These are phyloP conservation scores for Penicillium pancosmium DNA, from an alignment of 495 filamentous ascomycete species.

Conservation along the genomic window DNA sequence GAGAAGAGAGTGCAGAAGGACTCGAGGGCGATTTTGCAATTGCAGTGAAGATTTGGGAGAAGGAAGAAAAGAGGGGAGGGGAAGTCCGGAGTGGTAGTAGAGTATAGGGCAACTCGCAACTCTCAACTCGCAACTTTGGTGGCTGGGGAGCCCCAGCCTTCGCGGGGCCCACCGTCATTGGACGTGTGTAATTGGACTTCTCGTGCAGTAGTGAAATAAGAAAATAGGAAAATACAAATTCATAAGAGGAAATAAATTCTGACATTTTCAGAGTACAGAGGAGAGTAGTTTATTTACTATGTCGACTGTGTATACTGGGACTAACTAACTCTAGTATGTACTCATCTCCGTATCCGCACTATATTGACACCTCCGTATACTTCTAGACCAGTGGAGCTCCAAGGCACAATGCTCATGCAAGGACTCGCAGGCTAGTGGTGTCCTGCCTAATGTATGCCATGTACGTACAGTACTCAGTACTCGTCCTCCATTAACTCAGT, in stretches of 20 bases:
- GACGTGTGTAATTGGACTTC: not conserved
- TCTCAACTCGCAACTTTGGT: conserved; percentile 14
- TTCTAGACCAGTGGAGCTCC: not conserved
- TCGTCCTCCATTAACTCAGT: not conserved
- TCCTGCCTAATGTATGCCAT: not conserved
- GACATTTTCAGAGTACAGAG: no score
- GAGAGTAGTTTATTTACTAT: no score
- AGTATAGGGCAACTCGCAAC: conserved; percentile 10
- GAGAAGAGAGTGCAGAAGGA: not conserved
- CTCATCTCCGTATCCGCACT: no score
- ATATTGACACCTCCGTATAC: not conserved
- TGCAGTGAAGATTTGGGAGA: conserved; percentile 6
- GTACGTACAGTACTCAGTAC: not conserved
- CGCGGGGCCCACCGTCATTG: conserved; percentile 18
- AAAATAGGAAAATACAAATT: not conserved
- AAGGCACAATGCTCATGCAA: not conserved
- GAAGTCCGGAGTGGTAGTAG: conserved; percentile 9
- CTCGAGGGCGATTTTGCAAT: not conserved
- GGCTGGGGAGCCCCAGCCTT: conserved; percentile 38
- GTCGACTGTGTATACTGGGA: no score
- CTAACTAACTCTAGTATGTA: no score
- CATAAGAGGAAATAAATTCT: not conserved
- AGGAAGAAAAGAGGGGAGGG: conserved; percentile 12
- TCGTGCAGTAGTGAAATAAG: not conserved
- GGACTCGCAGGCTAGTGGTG: not conserved